Percentiles rank a stretch among this genome's conserved stretches.
phyloP scores from a whole-genome alignment of 148 eudicot species.

The Euryodendron excelsum region DNA sequence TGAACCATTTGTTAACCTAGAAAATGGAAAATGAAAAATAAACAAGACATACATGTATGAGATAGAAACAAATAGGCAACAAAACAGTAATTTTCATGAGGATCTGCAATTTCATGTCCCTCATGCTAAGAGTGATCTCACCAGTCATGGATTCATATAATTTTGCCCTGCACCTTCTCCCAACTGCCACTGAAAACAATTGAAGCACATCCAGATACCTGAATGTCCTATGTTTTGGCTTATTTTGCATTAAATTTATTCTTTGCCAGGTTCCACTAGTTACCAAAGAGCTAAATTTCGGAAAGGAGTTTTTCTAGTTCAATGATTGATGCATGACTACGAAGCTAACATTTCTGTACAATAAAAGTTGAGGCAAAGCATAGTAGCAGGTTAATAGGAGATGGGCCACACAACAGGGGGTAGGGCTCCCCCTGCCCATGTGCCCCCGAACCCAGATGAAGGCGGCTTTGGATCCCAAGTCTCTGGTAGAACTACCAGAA shows the following conservation, averaged over 20 bases:
- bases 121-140: background rate
- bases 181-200: background rate
- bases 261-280: background rate
- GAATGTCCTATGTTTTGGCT: background rate
- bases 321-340: background rate
- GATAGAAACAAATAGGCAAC: background rate
- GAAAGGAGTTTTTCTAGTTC: background rate
- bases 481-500: no score
- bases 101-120: conserved; percentile 4
- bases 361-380: background rate
- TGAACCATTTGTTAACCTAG: conserved; percentile 96
- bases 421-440: no score
- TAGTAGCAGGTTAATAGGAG: background rate
- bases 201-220: conserved; percentile 7
- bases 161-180: background rate
- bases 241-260: background rate
- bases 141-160: background rate
- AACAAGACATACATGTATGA: background rate
- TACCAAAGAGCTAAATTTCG: background rate
- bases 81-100: background rate
- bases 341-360: conserved; percentile 3
- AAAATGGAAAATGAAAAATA: conserved; percentile 18
- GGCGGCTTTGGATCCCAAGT: no score
- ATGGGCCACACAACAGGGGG: no score
- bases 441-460: no score